Conservation (phyloP, 192 early-diverging fungal genomes). For the Backusella tarrabulga region DNA sequence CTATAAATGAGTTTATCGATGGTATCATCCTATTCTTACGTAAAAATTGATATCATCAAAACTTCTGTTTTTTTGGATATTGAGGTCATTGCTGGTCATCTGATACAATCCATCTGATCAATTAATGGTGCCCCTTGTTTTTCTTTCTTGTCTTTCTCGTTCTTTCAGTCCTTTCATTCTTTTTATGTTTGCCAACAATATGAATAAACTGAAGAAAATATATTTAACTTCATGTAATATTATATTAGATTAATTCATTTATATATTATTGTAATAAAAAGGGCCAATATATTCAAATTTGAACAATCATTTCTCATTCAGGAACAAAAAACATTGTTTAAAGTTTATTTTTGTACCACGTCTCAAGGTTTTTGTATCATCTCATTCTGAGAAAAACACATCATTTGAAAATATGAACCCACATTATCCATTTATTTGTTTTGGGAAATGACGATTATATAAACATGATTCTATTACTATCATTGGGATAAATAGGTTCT, state of each 20-base stretch:
- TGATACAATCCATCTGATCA: background rate
- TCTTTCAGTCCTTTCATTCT: background rate
- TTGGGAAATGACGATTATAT: too few species aligned
- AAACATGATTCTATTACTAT: too few species aligned
- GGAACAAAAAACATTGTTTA: background rate
- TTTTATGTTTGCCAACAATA: background rate
- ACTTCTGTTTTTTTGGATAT: background rate
- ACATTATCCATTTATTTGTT: too few species aligned
- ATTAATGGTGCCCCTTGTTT: background rate
- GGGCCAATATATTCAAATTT: background rate
- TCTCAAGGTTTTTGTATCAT: background rate
- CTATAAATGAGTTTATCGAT: too few species aligned
- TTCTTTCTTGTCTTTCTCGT: too few species aligned
- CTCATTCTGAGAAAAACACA: background rate
- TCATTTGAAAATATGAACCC: too few species aligned
- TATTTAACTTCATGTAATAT: background rate
- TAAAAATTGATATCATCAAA: too few species aligned
- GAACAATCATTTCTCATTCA: background rate
- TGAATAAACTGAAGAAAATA: background rate
- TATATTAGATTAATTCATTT: background rate
- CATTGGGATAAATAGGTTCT: background rate
- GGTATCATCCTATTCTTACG: too few species aligned
- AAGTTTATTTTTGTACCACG: background rate
- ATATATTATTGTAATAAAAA: background rate
- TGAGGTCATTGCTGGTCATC: background rate